phyloP scores from a whole-genome alignment of 2,329 filamentous ascomycete species.

The Ceratocystis huliohia region DNA sequence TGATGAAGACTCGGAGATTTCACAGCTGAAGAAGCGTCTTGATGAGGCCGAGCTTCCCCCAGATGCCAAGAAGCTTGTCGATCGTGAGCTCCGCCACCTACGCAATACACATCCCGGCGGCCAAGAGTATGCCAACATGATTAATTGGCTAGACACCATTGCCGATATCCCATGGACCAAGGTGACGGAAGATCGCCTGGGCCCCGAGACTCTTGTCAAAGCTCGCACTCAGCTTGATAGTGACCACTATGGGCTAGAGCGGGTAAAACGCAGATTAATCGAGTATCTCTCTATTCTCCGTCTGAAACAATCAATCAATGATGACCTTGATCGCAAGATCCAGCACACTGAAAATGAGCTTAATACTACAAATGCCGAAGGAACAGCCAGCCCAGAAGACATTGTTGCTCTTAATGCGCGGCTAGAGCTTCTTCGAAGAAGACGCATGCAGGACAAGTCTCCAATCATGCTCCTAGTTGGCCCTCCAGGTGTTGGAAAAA shows the following conservation, averaged over 20 bases:
- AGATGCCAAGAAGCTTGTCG: slow-evolving; percentile 81
- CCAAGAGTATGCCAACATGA: slow-evolving; percentile 85
- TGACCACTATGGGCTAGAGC: slow-evolving; percentile 91
- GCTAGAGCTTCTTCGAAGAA: slow-evolving; percentile 62
- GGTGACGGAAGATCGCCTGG: slow-evolving; percentile 73
- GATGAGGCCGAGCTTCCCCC: slow-evolving; percentile 67
- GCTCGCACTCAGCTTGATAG: slow-evolving; percentile 86
- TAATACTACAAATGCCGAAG: slow-evolving; percentile 27
- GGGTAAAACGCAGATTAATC: slow-evolving; percentile 89
- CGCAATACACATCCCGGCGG: slow-evolving; percentile 95
- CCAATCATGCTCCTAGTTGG: slow-evolving; percentile 89
- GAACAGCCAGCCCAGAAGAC: slow-evolving; percentile 28
- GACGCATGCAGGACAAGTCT: slow-evolving; percentile 84
- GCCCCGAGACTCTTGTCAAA: slow-evolving; percentile 60
- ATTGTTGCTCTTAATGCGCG: slow-evolving; percentile 41
- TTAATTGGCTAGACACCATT: slow-evolving; percentile 87
- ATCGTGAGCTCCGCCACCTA: slow-evolving; percentile 73
- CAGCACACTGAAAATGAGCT: slow-evolving; percentile 49
- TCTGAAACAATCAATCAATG: slow-evolving; percentile 82
- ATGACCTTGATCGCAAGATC: slow-evolving; percentile 69
- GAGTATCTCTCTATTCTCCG: slow-evolving; percentile 95
- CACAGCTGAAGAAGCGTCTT: slow-evolving; percentile 80
- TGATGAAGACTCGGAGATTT: slow-evolving; percentile 76
- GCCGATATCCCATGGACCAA: slow-evolving; percentile 88
- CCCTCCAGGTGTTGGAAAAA: slow-evolving; percentile 91